phyloP scores from a whole-genome alignment of 345 rosid species.

The Moricandia moricandioides region DNA sequence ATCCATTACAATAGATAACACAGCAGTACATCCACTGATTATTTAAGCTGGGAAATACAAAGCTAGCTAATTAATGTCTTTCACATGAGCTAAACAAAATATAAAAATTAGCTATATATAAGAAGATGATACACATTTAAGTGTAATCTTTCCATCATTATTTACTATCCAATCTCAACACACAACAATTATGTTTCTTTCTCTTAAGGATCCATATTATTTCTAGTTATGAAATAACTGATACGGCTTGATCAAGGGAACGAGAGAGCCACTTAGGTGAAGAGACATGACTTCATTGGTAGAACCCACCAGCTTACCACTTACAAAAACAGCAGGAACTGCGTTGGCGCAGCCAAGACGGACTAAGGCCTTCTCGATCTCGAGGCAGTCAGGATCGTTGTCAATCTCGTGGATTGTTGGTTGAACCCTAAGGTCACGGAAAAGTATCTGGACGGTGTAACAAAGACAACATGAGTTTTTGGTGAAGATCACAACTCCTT shows the following conservation, averaged over 20 bases:
- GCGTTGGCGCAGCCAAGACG: background rate
- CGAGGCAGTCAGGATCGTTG: background rate
- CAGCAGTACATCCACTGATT: background rate
- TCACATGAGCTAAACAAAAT: background rate
- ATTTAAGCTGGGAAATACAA: background rate
- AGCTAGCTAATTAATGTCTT: background rate
- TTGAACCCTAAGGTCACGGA: background rate
- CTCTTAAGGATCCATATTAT: background rate
- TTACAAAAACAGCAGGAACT: background rate
- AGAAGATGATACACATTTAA: background rate
- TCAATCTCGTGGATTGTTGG: background rate
- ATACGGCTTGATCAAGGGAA: background rate
- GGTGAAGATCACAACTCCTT: background rate
- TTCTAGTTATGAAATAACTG: background rate
- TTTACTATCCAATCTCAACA: background rate
- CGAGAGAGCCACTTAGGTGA: constrained; percentile 1
- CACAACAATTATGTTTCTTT: background rate
- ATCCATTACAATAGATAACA: background rate
- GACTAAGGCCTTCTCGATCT: background rate
- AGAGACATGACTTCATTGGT: background rate
- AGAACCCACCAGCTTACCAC: background rate
- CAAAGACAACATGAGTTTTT: background rate
- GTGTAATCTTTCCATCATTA: background rate
- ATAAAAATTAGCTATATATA: background rate
- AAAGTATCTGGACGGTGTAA: background rate